Base-by-base conservation (phyloP, 73 alveolate species). In the Tetrahymena thermophila region DNA sequence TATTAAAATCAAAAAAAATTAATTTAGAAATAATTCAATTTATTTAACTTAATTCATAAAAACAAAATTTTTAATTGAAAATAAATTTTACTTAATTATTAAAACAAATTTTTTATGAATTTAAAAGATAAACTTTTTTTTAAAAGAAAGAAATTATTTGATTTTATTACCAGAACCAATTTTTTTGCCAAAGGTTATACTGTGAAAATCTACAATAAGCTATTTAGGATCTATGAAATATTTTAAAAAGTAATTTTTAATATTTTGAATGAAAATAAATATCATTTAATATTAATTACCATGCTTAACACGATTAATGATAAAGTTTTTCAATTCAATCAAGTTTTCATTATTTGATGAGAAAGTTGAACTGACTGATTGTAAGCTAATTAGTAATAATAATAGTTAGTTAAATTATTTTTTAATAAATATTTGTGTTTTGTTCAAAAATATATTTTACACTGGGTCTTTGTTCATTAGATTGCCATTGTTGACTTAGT, bases 151-250 rank as follows among this genome's bases (percentile, higher is more conserved):
- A 1, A 44, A 44, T 11, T 0, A 50, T 11, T 50, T 50, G 28
- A 50, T 10, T 56, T 56, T 85, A 94, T 94, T 94, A 34, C 96
- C 96, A 10, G 96, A 55, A 34, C 96, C 96, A 16, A 94, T 94
- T 31, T 85, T 34, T 85, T 43, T 94, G 9, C 93, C 96, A n/a
- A 94, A 85, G 35, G 42, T 85, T 21, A 94, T 71, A 21, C 84
- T 40, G 34, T 94, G 56, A 85, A 34, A 55, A 34, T 85, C 93
- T 38, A 94, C 93, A 55, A 94, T 94, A 93, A 94, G 50, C 23
- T 94, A 83, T 25, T 84, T 40, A 85, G 83, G 94, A 85, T 94
- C 96, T 85, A 94, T 28, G 5, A 14, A 21, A 21, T 28, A 42
- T 84, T 43, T 38, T 94, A 85, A 35, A 56, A 56, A 56, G 85